A percentile compares a stretch with the other conserved stretches of the same genome.
Conservation (phyloP, 768 basidiomycete genomes). For the Scleroderma bovista region DNA sequence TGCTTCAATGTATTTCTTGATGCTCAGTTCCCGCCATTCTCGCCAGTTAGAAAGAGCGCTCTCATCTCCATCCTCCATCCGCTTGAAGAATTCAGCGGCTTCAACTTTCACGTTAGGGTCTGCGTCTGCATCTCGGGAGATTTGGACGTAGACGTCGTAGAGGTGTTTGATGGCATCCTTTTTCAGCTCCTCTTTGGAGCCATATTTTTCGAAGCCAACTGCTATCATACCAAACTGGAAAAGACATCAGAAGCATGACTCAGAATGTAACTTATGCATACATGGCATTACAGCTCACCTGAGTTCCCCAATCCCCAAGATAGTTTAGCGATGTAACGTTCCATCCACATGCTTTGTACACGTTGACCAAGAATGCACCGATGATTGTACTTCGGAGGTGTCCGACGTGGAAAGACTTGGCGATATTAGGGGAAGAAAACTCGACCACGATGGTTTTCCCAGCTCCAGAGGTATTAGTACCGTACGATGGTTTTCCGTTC, state of each 20-base stretch:
- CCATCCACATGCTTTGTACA: conserved; percentile 93
- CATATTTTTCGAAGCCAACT: conserved; percentile 88
- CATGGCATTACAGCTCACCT: conserved; percentile 57
- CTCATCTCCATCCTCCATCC: conserved; percentile 92
- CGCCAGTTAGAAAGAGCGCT: conserved; percentile 83
- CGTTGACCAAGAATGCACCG: conserved; percentile 86
- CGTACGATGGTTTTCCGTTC: conserved; percentile 65
- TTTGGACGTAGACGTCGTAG: conserved; percentile 90
- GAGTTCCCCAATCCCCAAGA: conserved; percentile 97
- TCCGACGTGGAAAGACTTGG: conserved; percentile 97
- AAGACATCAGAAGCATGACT: too few relatives aligned
- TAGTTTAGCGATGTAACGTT: conserved; percentile 90
- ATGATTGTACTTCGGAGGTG: conserved; percentile 98
- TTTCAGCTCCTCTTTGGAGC: conserved; percentile 75
- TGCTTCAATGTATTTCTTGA: conserved; percentile 84
- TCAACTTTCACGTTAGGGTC: conserved; percentile 69
- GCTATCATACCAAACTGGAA: conserved; percentile 91
- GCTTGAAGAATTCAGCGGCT: conserved; percentile 86
- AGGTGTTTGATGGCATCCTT: conserved; percentile 92
- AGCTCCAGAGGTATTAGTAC: conserved; percentile 67
- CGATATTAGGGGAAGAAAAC: conserved; percentile 96
- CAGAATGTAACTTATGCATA: too few relatives aligned
- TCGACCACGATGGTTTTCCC: conserved; percentile 87
- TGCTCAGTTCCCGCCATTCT: conserved; percentile 85
- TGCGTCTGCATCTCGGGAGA: conserved; percentile 77